Percentiles rank a stretch among this genome's conserved stretches.
Evolutionary conservation across 768 basidiomycete species (phyloP).

Genomic region (Lentinula guzmanii): DNA sequence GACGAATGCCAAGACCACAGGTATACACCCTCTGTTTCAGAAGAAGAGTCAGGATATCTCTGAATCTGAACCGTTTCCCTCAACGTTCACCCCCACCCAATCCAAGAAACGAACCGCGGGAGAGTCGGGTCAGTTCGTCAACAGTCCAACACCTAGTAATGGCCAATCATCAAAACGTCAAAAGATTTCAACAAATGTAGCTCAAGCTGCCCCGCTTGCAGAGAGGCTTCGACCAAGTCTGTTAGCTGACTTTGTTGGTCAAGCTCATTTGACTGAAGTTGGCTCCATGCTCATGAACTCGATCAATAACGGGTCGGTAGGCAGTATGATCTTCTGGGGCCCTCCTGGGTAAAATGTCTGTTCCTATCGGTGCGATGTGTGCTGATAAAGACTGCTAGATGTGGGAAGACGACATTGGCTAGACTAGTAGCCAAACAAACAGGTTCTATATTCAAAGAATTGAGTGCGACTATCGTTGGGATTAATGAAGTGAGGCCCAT

Average conservation of each 20-base stretch:
- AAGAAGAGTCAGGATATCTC: constrained; percentile 14
- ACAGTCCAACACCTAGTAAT: background rate
- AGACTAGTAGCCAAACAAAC: constrained; percentile 58
- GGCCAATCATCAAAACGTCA: constrained; percentile 12
- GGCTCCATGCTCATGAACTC: constrained; percentile 51
- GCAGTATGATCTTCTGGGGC: constrained; percentile 70
- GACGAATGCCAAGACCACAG: constrained; percentile 14
- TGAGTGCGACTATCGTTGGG: constrained; percentile 67
- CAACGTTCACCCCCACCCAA: background rate
- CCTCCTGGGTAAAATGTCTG: constrained; percentile 51
- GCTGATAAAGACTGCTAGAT: constrained; percentile 26
- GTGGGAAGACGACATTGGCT: constrained; percentile 74
- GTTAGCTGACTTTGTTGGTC: constrained; percentile 69
- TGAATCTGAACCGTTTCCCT: background rate
- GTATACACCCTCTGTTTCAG: constrained; percentile 38
- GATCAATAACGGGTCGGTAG: constrained; percentile 43
- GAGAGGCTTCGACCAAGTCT: constrained; percentile 64
- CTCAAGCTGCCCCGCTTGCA: constrained; percentile 51
- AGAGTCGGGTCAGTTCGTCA: background rate
- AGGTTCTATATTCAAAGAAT: constrained; percentile 63
- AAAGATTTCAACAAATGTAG: constrained; percentile 16
- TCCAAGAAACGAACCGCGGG: constrained; percentile 14
- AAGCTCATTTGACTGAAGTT: constrained; percentile 52
- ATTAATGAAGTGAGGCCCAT: constrained; percentile 67
- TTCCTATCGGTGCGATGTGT: background rate